These are phyloP conservation scores for Thuidium tamariscinum DNA, from an alignment of 225 moss, liverwort and hornwort genomes.

Conservation along the genomic window DNA sequence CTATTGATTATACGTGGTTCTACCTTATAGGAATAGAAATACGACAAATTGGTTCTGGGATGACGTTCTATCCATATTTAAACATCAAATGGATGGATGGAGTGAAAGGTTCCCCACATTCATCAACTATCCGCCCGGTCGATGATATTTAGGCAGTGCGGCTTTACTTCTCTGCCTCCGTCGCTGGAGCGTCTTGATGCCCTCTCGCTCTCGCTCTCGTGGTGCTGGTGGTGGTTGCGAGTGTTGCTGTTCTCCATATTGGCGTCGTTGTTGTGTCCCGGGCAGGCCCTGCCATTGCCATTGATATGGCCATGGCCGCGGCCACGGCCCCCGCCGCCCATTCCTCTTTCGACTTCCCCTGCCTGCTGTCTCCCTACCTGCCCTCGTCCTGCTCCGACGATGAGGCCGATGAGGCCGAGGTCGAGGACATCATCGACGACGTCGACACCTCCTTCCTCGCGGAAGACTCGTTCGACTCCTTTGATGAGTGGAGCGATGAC, in stretches of 20 bases:
- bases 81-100: too few relatives aligned
- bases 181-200: neutral
- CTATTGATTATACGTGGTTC: too few relatives aligned
- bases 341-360: neutral
- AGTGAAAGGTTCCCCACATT: too few relatives aligned
- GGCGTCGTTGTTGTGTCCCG: neutral
- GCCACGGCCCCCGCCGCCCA: neutral
- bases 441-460: neutral
- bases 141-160: too few relatives aligned
- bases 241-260: neutral
- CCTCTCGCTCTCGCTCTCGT: neutral
- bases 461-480: constrained; percentile 15
- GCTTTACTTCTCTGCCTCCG: too few relatives aligned
- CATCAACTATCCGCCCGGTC: too few relatives aligned
- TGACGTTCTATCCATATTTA: too few relatives aligned
- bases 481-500: constrained; percentile 37
- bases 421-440: neutral
- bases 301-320: neutral
- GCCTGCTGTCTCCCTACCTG: neutral
- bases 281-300: neutral
- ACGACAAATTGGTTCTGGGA: too few relatives aligned
- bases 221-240: neutral
- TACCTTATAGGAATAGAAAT: too few relatives aligned
- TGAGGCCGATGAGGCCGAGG: neutral
- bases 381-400: constrained; percentile 10